A percentile compares a stretch with the other conserved stretches of the same genome.
Evolutionary conservation across 108 stramenopile species (phyloP).

Genomic region (Aurantiochytrium sp.): DNA sequence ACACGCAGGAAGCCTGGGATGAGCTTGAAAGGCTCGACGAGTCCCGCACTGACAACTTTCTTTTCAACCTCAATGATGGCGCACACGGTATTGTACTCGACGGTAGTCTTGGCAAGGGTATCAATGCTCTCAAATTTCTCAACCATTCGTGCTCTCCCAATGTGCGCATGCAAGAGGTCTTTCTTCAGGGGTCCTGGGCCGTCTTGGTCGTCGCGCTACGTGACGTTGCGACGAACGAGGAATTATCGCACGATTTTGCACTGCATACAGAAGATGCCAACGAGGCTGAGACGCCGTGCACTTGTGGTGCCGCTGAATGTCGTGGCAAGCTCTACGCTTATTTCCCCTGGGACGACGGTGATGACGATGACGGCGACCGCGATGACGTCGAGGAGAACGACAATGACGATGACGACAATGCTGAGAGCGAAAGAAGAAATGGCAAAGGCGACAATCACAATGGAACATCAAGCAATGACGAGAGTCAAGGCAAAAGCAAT

Average conservation of each 20-base stretch:
- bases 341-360: not conserved
- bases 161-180: not conserved
- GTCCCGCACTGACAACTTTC: not conserved
- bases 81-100: not conserved
- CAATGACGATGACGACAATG: too few species aligned
- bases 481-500: too few species aligned
- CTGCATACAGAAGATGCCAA: not conserved
- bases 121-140: not conserved
- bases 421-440: too few species aligned
- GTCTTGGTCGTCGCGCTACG: not conserved
- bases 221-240: not conserved
- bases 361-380: too few species aligned
- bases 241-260: not conserved
- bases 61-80: conserved; percentile 9
- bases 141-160: not conserved
- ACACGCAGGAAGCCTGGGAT: not conserved
- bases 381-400: not conserved
- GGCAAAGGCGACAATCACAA: too few species aligned
- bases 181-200: not conserved
- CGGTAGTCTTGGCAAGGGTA: not conserved
- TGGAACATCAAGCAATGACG: too few species aligned
- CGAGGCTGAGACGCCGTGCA: not conserved
- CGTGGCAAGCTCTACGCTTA: not conserved
- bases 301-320: not conserved
- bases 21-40: not conserved